Base-by-base conservation (phyloP, 192 early-diverging fungal species). In the Podila epigama region DNA sequence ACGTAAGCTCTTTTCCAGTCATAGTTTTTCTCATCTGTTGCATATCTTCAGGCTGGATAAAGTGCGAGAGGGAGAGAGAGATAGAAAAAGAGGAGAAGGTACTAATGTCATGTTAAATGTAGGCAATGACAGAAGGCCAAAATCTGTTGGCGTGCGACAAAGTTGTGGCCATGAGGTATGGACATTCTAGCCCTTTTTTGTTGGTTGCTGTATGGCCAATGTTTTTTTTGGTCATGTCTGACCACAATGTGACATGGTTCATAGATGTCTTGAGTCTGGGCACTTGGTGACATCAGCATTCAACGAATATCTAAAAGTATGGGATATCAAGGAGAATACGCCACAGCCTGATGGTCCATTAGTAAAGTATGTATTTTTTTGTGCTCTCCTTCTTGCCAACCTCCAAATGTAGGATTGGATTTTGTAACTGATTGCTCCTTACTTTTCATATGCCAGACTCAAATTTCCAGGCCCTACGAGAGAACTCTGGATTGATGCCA, bases 151-250 rank as follows among this genome's bases (percentile, higher is more conserved):
- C 40, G 16, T 40, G 60, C 0, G 70, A 57, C 9, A 25, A 39
- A 10, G 54, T 72, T 20, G 39, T 65, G 42, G 39, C 55, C 0
- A 72, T 72, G 70, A 72, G 65, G 69, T 71, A 71, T n/a, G n/a
- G n/a, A n/a, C n/a, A n/a, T n/a, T n/a, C n/a, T n/a, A 64, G 61
- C 52, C 22, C 20, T 41, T 60, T 44, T 41, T 3, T n/a, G 41
- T 31, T 18, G 6, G 27, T 20, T 44, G 18, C 33, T 36, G n/a
- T 16, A 33, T n/a, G 15, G 31, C 25, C 6, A 2, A 55, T 32
- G 31, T 54, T 54, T 55, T 25, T 25, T 28, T 10, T 32, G 13
- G 31, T 15, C 13, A n/a, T 15, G 27, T 32, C 27, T 32, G 53
- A 27, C 13, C 3, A 3, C 12, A 42, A 1, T 16, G 13, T 42